These are phyloP conservation scores for Rhizopus delemar DNA, from an alignment of 371 early-diverging fungal genomes.

Conservation along the genomic window DNA sequence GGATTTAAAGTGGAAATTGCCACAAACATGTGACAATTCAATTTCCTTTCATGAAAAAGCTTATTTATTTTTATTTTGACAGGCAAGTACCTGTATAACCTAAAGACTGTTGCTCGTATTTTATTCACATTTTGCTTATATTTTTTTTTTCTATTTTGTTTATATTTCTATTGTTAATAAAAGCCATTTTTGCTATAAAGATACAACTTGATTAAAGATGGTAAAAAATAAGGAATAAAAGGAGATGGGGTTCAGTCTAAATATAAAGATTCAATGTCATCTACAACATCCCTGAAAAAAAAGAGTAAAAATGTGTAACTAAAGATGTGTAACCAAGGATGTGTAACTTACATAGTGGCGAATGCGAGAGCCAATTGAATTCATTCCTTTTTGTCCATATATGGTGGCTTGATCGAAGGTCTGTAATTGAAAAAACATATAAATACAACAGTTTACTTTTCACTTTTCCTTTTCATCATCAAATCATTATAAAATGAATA, in stretches of 20 bases:
- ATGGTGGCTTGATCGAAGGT: slow-evolving; percentile 1
- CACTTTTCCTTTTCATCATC: background rate
- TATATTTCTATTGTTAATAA: no score
- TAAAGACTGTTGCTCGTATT: background rate
- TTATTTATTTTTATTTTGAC: background rate
- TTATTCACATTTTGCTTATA: no score
- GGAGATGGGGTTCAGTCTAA: background rate
- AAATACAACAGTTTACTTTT: background rate
- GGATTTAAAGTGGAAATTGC: background rate
- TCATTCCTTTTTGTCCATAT: background rate
- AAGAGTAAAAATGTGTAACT: background rate
- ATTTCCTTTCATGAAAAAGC: background rate
- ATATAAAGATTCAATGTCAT: background rate
- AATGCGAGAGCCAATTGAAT: slow-evolving; percentile 1
- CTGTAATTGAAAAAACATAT: background rate
- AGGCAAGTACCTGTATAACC: background rate
- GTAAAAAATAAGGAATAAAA: background rate
- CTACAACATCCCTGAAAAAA: background rate
- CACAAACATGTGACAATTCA: background rate
- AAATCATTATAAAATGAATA: slow-evolving; percentile 11
- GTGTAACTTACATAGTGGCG: background rate
- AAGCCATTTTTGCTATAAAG: no score
- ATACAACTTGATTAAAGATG: background rate
- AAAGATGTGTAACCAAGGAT: no score
- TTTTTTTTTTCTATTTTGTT: no score